phyloP scores from a whole-genome alignment of 139 green algal genomes.

The Cymbomonas tetramitiformis region DNA sequence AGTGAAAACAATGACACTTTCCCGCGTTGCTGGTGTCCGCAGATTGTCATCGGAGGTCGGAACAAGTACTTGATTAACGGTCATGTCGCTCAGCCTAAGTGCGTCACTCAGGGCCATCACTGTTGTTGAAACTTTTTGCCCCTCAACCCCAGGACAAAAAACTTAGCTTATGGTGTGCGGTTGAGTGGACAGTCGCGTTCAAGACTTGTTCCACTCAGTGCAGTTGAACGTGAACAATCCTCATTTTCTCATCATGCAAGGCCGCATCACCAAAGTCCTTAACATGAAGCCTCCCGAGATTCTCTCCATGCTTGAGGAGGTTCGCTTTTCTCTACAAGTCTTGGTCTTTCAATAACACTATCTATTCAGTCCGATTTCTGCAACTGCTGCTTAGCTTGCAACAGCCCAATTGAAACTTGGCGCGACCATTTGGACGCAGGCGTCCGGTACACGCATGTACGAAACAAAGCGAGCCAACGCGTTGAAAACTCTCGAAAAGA shows the following conservation, averaged over 20 bases:
- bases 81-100: conserved; percentile 67
- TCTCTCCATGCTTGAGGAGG: conserved; percentile 92
- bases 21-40: no score
- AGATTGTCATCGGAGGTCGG: conserved; percentile 84
- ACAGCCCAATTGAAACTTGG: no score
- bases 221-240: conserved; percentile 99
- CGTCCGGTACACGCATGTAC: conserved; percentile 98
- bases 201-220: conserved; percentile 95
- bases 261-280: conserved; percentile 71
- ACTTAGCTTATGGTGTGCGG: no score
- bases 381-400: no score
- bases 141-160: no score
- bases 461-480: conserved; percentile 91
- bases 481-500: conserved; percentile 81
- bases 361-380: no score
- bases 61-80: conserved; percentile 99
- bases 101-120: conserved; percentile 15
- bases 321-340: no score
- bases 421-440: no score
- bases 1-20: no score
- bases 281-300: conserved; percentile 99
- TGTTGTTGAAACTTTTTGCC: no score
- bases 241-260: conserved; percentile 99
- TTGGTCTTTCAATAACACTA: no score
- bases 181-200: no score